Evolutionary conservation across 2,329 filamentous ascomycete genomes (phyloP), one percentile per base, ranked within the genome.

Genomic region (Phoma sp.): DNA sequence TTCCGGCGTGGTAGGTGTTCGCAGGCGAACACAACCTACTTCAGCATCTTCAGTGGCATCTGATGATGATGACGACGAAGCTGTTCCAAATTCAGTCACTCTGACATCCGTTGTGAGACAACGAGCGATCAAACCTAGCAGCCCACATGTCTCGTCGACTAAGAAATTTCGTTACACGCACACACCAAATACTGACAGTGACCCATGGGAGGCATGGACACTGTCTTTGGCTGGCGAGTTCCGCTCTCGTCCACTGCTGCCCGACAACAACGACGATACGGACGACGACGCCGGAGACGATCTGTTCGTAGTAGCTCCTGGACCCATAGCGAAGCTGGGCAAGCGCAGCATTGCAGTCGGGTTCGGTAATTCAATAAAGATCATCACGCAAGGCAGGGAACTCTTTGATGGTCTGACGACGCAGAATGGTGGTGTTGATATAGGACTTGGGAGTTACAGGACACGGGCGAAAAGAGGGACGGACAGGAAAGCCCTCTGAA

Each of bases 291-390:
- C 58, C 19, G 63, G 65, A 31, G 79, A 82, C 2, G 81, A 85
- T 52, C 78, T 93, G 4, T 84, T 91, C 41, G 85, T 91, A 21
- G 84, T 84, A 2, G 81, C 81, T 40, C 77, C 89, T 1, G 90
- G 90, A 0, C 89, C 89, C 0, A 84, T 89, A 52, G 79, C 81
- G 2, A 78, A 79, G 47, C 76, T 91, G 1, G 89, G 89, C 12
- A 81, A 83, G 43, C 80, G 82, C 40, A 88, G 87, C 45, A 81
- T 91, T 3, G 90, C 85, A 0, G 82, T 93, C 27, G 88, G 84
- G 0, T 85, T 92, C 55, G 90, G 89, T 12, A 90, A 92, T 62
- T 80, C 85, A 1, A 81, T 92, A 65, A 92, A 92, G 74, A 77
- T 92, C 45, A 82, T 92, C 51, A 85, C 84, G 2, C 78, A 88